Conservation (phyloP, 2,329 filamentous ascomycete genomes). For the Aphanocladium album region DNA sequence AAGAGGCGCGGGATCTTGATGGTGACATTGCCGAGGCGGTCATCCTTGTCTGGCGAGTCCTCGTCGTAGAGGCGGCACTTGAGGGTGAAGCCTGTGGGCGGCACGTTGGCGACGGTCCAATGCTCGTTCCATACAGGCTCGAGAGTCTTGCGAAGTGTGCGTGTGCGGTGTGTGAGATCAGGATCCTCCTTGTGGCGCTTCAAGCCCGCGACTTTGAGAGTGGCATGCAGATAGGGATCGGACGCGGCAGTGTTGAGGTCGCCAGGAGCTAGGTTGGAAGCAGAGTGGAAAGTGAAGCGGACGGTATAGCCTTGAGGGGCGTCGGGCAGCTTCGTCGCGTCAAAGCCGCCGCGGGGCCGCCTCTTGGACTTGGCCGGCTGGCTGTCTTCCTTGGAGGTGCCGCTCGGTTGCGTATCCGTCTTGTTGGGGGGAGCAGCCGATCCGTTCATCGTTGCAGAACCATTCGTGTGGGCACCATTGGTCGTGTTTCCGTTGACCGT, state of each 20-base stretch:
- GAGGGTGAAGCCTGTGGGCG: conserved; percentile 71
- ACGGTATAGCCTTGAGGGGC: conserved; percentile 77
- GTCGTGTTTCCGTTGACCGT: background rate
- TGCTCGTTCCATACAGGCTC: conserved; percentile 78
- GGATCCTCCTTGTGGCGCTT: conserved; percentile 84
- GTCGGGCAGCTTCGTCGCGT: conserved; percentile 69
- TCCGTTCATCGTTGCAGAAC: background rate
- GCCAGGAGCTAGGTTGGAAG: conserved; percentile 73
- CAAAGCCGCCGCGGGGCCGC: conserved; percentile 69
- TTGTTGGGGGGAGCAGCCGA: background rate
- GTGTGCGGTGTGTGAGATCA: conserved; percentile 66
- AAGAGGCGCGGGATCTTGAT: conserved; percentile 56
- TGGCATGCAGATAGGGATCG: conserved; percentile 76
- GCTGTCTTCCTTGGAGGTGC: conserved; percentile 7
- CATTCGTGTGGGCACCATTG: background rate
- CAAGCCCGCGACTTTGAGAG: conserved; percentile 64
- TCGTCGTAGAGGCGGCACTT: conserved; percentile 90
- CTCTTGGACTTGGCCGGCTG: background rate
- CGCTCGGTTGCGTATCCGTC: background rate
- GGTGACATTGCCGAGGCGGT: conserved; percentile 82
- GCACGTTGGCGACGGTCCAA: conserved; percentile 87
- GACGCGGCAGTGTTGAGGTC: conserved; percentile 74
- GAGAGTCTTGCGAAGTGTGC: conserved; percentile 65
- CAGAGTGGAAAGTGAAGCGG: conserved; percentile 77
- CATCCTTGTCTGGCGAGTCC: conserved; percentile 79